Conservation (phyloP, 2,329 filamentous ascomycete genomes). For the Pezizomycotina sp. region DNA sequence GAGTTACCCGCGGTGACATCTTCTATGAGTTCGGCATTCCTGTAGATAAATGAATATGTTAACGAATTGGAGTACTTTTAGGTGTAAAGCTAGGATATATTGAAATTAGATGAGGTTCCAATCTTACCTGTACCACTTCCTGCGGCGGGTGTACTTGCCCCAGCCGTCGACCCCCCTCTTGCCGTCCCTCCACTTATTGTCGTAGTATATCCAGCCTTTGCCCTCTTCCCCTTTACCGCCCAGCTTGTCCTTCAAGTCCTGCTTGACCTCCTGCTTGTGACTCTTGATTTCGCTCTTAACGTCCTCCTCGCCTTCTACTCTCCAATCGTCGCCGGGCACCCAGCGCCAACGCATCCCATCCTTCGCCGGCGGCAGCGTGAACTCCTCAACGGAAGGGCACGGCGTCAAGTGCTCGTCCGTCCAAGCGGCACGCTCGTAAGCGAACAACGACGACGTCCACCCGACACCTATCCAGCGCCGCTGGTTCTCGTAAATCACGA, state of each 20-base stretch:
- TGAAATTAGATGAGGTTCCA: no score
- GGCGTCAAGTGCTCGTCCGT: constrained; percentile 87
- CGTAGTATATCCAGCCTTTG: constrained; percentile 91
- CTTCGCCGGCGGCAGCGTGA: constrained; percentile 48
- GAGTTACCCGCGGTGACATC: constrained; percentile 30
- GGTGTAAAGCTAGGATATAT: background rate
- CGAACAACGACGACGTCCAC: constrained; percentile 81
- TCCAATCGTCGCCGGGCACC: constrained; percentile 75
- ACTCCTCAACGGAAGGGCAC: constrained; percentile 57
- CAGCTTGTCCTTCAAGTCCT: constrained; percentile 29
- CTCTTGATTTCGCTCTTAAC: constrained; percentile 23
- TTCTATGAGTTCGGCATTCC: constrained; percentile 89
- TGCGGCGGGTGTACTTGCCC: constrained; percentile 78
- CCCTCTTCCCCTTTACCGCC: constrained; percentile 45
- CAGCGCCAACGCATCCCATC: constrained; percentile 53
- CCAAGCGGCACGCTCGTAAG: constrained; percentile 80
- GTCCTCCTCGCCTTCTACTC: constrained; percentile 55
- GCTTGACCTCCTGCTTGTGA: constrained; percentile 29
- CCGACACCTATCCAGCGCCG: constrained; percentile 85
- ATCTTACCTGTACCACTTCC: no score
- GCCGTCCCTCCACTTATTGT: constrained; percentile 94
- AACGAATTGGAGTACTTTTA: background rate
- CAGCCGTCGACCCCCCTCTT: constrained; percentile 74
- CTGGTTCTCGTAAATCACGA: constrained; percentile 93
- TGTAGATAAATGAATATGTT: constrained; percentile 35